phyloP scores from a whole-genome alignment of 2,329 filamentous ascomycete species.

The Scolecobasidium constrictum region DNA sequence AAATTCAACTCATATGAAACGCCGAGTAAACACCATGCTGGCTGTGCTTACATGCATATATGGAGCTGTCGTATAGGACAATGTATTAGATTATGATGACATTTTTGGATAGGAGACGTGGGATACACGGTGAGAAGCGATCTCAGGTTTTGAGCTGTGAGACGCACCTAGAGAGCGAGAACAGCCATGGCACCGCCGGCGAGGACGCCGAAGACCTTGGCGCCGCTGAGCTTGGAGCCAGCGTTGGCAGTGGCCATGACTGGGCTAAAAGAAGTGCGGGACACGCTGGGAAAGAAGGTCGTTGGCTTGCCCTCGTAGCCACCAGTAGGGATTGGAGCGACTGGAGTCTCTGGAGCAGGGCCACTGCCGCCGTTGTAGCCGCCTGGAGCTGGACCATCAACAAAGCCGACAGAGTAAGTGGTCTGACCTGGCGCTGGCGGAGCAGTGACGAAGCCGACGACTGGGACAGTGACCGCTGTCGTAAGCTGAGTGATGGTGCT shows the following conservation, averaged over 20 bases:
- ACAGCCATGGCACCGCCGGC: conserved; percentile 1
- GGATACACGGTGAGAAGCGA: too few species aligned
- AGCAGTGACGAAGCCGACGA: conserved; percentile 20
- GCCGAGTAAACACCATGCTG: too few species aligned
- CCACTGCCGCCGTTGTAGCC: conserved; percentile 11
- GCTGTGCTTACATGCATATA: too few species aligned
- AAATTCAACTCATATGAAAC: too few species aligned
- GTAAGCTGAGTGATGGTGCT: conserved; percentile 18
- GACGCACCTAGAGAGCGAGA: not conserved
- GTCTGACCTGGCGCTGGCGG: conserved; percentile 15
- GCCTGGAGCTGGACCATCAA: conserved; percentile 10
- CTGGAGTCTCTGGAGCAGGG: conserved; percentile 7
- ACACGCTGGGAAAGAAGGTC: not conserved
- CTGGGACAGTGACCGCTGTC: conserved; percentile 26
- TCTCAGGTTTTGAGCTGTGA: too few species aligned
- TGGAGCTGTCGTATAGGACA: too few species aligned
- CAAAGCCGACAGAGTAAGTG: conserved; percentile 15
- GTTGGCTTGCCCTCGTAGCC: not conserved
- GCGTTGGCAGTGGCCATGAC: not conserved
- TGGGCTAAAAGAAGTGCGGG: not conserved
- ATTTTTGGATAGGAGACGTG: too few species aligned
- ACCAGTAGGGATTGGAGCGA: conserved; percentile 2
- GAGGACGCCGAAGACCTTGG: not conserved
- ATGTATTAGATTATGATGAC: too few species aligned
- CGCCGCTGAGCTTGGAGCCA: not conserved